phyloP scores from a whole-genome alignment of 1,284 basidiomycete genomes.

The Leucoagaricus sp. region DNA sequence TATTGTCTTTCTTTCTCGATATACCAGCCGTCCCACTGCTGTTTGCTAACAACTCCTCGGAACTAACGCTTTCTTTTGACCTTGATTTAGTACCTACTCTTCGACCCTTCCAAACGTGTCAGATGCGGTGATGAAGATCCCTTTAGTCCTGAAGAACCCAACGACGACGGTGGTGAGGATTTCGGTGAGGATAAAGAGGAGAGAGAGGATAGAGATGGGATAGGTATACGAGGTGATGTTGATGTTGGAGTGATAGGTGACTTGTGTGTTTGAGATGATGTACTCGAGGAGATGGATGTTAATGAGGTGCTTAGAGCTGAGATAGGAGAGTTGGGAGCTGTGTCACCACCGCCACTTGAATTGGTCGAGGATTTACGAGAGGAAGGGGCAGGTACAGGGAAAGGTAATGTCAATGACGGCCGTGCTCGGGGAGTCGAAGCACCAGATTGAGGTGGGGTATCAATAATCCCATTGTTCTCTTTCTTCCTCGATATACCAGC shows the following conservation, averaged over 20 bases:
- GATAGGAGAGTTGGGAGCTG: constrained; percentile 1
- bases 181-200: no score
- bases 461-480: not conserved
- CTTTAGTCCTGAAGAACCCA: no score
- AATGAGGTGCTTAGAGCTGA: not conserved
- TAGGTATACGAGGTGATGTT: constrained; percentile 13
- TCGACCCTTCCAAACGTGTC: no score
- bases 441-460: not conserved
- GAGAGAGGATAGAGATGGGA: no score
- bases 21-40: not conserved
- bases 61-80: constrained; percentile 6
- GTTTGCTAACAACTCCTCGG: not conserved
- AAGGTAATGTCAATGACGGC: not conserved
- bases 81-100: not conserved
- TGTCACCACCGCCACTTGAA: not conserved
- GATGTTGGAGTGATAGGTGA: not conserved
- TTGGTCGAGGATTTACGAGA: not conserved
- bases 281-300: not conserved
- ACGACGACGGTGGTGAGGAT: no score
- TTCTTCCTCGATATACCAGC: not conserved
- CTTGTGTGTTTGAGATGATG: no score
- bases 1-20: not conserved
- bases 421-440: not conserved
- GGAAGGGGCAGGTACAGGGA: not conserved
- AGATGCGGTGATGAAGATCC: no score